Base-by-base conservation (phyloP, 78 protist species). In the Pelomyxa schiedti region DNA sequence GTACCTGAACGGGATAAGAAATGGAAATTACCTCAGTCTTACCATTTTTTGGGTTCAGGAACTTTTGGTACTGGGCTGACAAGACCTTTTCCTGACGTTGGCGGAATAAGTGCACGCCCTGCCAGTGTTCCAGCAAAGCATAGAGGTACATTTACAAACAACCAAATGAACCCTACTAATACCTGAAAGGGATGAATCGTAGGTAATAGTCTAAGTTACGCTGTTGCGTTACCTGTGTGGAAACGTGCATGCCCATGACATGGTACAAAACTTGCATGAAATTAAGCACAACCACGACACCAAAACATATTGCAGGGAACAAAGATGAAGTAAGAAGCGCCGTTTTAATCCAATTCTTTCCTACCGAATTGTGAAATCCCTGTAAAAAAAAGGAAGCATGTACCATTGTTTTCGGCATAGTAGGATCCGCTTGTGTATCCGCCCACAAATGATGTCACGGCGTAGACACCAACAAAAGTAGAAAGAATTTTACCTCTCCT, bases 101-200 rank as follows among this genome's bases (percentile, higher is more conserved):
- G n/a, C n/a, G n/a, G n/a, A n/a, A n/a, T n/a, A n/a, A n/a, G n/a
- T n/a, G n/a, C n/a, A n/a, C 95, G 86, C 7, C 95, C 92, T 24
- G 83, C 39, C 22, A 91, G 29, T 1, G 92, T 82, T 42, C 98
- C 98, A 5, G 87, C 63, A 3, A 92, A 42, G 24, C 84, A 80
- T 38, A 95, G 87, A 7, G 98, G 97, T 29, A 74, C 6, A 1
- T 86, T 32, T 22, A 88, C 66, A 29, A 94, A 76, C 16, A 80
- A 7, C 86, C 94, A 88, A 43, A 94, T 69, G 70, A 52, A 24
- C 4, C 65, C 0, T 35, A 89, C 26, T 4, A 39, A 42, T 36
- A 84, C 0, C 42, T 70, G 41, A 2, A 72, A 4, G 39, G 47
- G 37, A 16, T 87, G 87, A n/a, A 89, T 66, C 26, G 86, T 76